A percentile compares a stretch with the other conserved stretches of the same genome.
Conservation (phyloP, 306 rosid species). For the Medicago arabica region DNA sequence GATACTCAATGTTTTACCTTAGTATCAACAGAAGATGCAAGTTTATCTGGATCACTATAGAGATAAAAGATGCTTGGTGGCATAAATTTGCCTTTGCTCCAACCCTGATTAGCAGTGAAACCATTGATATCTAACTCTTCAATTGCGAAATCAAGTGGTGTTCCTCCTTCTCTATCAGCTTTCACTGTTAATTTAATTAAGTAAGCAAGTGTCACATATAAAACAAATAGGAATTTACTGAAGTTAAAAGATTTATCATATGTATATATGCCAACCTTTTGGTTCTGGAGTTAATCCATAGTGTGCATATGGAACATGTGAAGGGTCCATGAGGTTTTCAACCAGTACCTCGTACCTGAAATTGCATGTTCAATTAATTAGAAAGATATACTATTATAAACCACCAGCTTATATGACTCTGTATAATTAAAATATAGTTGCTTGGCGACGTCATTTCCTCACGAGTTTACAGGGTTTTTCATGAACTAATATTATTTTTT, state of each 20-base stretch:
- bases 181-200: conserved; percentile 54
- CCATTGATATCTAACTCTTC: conserved; percentile 66
- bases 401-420: no score
- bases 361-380: conserved; percentile 36
- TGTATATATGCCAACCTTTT: conserved; percentile 52
- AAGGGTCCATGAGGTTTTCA: conserved; percentile 95
- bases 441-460: no score
- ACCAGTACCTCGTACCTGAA: conserved; percentile 87
- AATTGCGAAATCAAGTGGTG: conserved; percentile 69
- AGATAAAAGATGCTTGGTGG: conserved; percentile 76
- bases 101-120: conserved; percentile 59
- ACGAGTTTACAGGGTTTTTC: no score
- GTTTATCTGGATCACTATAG: conserved; percentile 39
- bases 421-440: no score
- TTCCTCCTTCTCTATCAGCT: conserved; percentile 95
- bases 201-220: conserved; percentile 23
- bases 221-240: conserved; percentile 19
- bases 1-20: conserved; percentile 50
- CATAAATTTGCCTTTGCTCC: conserved; percentile 59
- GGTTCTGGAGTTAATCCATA: conserved; percentile 60
- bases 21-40: conserved; percentile 54
- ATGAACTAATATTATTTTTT: no score
- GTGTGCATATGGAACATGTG: conserved; percentile 90
- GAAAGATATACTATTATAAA: conserved; percentile 2
- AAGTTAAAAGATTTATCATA: conserved; percentile 32